Evolutionary conservation across 176 grass and related monocot genomes (phyloP).

Genomic region (Elymus sibiricus): DNA sequence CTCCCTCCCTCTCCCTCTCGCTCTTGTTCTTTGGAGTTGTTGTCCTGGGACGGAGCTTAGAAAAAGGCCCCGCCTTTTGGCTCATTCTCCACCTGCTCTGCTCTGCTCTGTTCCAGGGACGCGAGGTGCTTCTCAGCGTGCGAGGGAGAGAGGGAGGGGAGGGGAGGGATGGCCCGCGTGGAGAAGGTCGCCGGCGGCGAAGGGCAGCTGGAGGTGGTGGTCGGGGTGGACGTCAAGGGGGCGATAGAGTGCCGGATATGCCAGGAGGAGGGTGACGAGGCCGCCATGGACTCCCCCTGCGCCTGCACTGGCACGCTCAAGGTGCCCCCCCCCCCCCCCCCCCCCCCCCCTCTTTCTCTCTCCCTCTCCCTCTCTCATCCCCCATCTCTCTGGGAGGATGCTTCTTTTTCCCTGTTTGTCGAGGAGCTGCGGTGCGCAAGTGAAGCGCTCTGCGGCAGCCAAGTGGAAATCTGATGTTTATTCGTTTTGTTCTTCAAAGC

Average conservation of each 20-base stretch:
- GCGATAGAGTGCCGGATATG: constrained; percentile 90
- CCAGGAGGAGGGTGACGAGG: constrained; percentile 89
- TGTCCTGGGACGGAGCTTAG: constrained; percentile 30
- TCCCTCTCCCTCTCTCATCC: background rate
- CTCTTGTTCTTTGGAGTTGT: constrained; percentile 21
- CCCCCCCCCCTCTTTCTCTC: background rate
- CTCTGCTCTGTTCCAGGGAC: constrained; percentile 37
- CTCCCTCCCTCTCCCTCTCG: background rate
- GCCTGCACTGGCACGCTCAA: constrained; percentile 92
- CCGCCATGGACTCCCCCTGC: constrained; percentile 88
- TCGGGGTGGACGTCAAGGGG: constrained; percentile 31
- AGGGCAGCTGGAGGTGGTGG: constrained; percentile 37
- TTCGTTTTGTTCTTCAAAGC: background rate
- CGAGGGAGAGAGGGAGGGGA: background rate
- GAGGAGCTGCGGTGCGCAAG: background rate
- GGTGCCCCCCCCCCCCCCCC: constrained; percentile 30
- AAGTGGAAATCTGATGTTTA: background rate
- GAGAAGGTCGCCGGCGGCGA: constrained; percentile 48
- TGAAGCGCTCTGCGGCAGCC: background rate
- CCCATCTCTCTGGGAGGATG: background rate
- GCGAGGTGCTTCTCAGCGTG: background rate
- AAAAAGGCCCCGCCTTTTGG: constrained; percentile 45
- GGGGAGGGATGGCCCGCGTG: constrained; percentile 43
- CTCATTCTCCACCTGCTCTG: constrained; percentile 28
- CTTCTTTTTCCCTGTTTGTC: constrained; percentile 11